Evolutionary conservation across 2,329 filamentous ascomycete species (phyloP).

Genomic region (Alternaria gaisen): DNA sequence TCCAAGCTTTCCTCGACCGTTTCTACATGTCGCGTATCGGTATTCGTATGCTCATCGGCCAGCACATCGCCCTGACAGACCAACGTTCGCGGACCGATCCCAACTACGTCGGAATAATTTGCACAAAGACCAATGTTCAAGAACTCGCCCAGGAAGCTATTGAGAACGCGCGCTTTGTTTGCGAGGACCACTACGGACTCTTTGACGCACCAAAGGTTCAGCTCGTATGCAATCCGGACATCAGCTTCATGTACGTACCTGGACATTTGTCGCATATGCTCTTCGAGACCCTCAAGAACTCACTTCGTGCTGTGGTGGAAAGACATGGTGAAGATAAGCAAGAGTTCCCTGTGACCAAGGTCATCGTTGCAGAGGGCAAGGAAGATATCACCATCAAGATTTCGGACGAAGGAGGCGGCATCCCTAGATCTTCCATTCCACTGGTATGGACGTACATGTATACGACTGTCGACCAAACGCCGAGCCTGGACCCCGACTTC

Average conservation of each 20-base stretch:
- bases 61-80: conserved; percentile 96
- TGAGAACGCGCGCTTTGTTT: conserved; percentile 98
- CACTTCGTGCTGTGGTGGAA: conserved; percentile 94
- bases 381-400: conserved; percentile 99
- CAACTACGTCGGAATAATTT: conserved; percentile 97
- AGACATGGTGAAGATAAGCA: conserved; percentile 94
- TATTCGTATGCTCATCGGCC: conserved; percentile 98
- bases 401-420: conserved; percentile 94
- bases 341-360: conserved; percentile 94
- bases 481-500: conserved; percentile 94
- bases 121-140: conserved; percentile 95
- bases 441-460: conserved; percentile 99
- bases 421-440: conserved; percentile 89
- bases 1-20: conserved; percentile 95
- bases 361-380: conserved; percentile 96
- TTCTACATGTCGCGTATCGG: conserved; percentile 99
- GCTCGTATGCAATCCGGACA: conserved; percentile 90
- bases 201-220: conserved; percentile 98
- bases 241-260: conserved; percentile 99
- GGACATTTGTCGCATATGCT: conserved; percentile 99
- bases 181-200: conserved; percentile 96
- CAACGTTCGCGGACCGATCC: conserved; percentile 89
- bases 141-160: conserved; percentile 97
- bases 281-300: conserved; percentile 99
- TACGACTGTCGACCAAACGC: conserved; percentile 95